Evolutionary conservation across 257 asterid species (phyloP).

Genomic region (Paraleonurus japonicus): DNA sequence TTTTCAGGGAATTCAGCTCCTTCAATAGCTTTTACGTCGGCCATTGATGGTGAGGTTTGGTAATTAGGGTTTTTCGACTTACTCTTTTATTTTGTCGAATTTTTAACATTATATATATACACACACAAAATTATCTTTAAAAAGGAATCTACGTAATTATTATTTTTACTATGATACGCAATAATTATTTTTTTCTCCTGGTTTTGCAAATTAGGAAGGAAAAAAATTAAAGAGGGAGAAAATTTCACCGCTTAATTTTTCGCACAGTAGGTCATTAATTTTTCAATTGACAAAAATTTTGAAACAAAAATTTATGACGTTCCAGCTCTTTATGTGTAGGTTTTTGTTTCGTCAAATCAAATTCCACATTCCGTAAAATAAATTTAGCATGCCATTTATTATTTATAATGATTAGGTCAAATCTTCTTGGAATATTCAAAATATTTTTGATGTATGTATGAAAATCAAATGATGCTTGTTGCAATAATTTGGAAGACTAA

Average conservation of each 20-base stretch:
- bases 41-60: conserved; percentile 36
- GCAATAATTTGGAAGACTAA: too few relatives aligned
- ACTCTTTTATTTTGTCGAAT: background rate
- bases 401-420: too few relatives aligned
- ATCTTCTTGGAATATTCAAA: too few relatives aligned
- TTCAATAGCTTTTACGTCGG: conserved; percentile 34
- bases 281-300: background rate
- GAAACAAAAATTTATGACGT: background rate
- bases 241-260: too few relatives aligned
- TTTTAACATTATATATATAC: background rate
- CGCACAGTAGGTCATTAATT: background rate
- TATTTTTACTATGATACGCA: background rate
- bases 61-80: conserved; percentile 34
- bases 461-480: too few relatives aligned
- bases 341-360: background rate
- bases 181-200: background rate
- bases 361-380: too few relatives aligned
- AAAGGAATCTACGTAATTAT: background rate
- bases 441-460: too few relatives aligned
- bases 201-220: too few relatives aligned
- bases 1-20: conserved; percentile 34
- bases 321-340: background rate
- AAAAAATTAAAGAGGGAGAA: too few relatives aligned
- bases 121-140: background rate
- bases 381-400: too few relatives aligned